Evolutionary conservation across 352 stramenopile genomes (phyloP).

Genomic region (Thraustochytrium striatum): DNA sequence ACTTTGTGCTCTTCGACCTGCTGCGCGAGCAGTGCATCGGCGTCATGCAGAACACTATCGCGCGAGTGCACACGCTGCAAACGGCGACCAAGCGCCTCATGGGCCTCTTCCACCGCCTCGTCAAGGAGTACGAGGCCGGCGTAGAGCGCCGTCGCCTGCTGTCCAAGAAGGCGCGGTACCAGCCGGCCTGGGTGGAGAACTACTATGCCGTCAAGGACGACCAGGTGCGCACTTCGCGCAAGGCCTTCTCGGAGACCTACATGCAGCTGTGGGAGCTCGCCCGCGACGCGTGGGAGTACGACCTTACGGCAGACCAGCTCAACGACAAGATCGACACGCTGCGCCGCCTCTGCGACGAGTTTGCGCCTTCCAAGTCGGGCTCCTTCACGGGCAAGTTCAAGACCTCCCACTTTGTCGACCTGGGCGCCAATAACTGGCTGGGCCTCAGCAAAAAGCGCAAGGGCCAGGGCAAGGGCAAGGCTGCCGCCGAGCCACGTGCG

Average conservation of each 20-base stretch:
- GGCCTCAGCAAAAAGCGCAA: too few species aligned
- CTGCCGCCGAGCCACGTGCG: too few species aligned
- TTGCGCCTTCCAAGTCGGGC: not conserved
- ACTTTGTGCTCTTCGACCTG: slow-evolving; percentile 48
- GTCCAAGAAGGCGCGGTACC: slow-evolving; percentile 11
- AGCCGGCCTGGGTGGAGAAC: slow-evolving; percentile 41
- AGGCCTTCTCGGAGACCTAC: slow-evolving; percentile 16
- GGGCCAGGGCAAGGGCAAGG: too few species aligned
- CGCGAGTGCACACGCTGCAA: slow-evolving; percentile 7
- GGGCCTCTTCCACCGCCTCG: slow-evolving; percentile 43
- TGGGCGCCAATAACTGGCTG: slow-evolving; percentile 30
- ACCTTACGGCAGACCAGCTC: slow-evolving; percentile 33
- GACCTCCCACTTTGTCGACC: slow-evolving; percentile 19
- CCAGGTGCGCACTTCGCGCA: slow-evolving; percentile 2
- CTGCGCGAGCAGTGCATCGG: slow-evolving; percentile 43
- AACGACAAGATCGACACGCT: slow-evolving; percentile 39
- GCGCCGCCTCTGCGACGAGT: slow-evolving; percentile 24
- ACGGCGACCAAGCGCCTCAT: not conserved
- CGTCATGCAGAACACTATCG: slow-evolving; percentile 43
- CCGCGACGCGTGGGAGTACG: slow-evolving; percentile 45
- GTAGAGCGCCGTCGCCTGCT: slow-evolving; percentile 1
- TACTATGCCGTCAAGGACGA: slow-evolving; percentile 41
- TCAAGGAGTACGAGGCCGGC: slow-evolving; percentile 7
- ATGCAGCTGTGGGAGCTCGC: slow-evolving; percentile 43
- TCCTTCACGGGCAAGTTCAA: slow-evolving; percentile 37